phyloP scores from a whole-genome alignment of 352 stramenopile species.

The Phytophthora citrophthora region DNA sequence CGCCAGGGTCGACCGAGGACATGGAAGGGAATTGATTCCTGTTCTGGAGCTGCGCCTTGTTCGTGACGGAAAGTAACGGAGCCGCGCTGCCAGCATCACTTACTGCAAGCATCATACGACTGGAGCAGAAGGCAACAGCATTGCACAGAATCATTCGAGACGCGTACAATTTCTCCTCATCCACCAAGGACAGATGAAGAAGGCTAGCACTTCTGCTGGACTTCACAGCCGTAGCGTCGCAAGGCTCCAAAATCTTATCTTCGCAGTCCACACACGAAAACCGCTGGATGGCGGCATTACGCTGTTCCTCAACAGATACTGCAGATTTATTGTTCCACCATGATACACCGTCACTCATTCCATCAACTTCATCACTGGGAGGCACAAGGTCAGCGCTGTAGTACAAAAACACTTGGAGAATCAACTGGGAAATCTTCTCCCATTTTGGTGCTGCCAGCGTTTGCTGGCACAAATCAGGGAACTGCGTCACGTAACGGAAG shows the following conservation, averaged over 20 bases:
- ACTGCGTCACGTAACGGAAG: slow-evolving; percentile 82
- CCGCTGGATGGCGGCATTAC: slow-evolving; percentile 48
- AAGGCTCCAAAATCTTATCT: slow-evolving; percentile 54
- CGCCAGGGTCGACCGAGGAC: slow-evolving; percentile 54
- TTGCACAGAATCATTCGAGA: slow-evolving; percentile 86
- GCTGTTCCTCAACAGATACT: slow-evolving; percentile 55
- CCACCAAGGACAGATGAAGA: slow-evolving; percentile 69
- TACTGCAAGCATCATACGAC: slow-evolving; percentile 73
- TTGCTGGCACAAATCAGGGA: slow-evolving; percentile 71
- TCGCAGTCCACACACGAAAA: slow-evolving; percentile 48
- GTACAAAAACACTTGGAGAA: slow-evolving; percentile 73
- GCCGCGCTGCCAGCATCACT: slow-evolving; percentile 45
- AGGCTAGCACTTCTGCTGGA: slow-evolving; percentile 43
- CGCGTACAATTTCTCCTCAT: slow-evolving; percentile 82
- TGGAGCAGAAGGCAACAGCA: slow-evolving; percentile 72
- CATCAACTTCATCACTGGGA: slow-evolving; percentile 35
- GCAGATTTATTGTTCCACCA: slow-evolving; percentile 60
- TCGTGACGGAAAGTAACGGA: slow-evolving; percentile 55
- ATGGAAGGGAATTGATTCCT: slow-evolving; percentile 54
- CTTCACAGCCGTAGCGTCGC: slow-evolving; percentile 31
- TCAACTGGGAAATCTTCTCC: slow-evolving; percentile 76
- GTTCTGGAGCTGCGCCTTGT: slow-evolving; percentile 40
- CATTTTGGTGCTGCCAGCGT: slow-evolving; percentile 66
- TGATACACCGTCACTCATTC: slow-evolving; percentile 34
- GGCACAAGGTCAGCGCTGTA: slow-evolving; percentile 67